Conservation (phyloP, 2,329 filamentous ascomycete genomes). For the Hymenoscyphus repandus region DNA sequence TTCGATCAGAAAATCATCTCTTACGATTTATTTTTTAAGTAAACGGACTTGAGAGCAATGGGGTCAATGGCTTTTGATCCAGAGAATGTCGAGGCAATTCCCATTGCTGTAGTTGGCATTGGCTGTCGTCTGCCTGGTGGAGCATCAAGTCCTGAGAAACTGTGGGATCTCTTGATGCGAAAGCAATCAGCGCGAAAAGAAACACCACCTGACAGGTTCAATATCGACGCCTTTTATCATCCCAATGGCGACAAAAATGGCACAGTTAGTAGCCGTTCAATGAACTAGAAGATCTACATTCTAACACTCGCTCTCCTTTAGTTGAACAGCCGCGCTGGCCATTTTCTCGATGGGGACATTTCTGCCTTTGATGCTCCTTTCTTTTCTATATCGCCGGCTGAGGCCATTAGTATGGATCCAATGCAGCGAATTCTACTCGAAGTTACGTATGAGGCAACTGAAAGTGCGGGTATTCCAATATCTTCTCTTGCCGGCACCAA, state of each 20-base stretch:
- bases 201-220: neutral
- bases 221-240: neutral
- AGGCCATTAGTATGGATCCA: constrained; percentile 24
- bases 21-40: no score
- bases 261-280: no score
- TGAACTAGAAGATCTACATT: neutral
- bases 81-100: no score
- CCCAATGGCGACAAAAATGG: neutral
- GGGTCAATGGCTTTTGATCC: no score
- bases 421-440: constrained; percentile 1
- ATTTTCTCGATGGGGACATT: constrained; percentile 15
- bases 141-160: no score
- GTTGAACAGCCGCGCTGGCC: constrained; percentile 6
- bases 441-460: constrained; percentile 4
- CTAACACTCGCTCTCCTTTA: neutral
- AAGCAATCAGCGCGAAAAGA: neutral
- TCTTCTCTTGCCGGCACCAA: no score
- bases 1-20: no score
- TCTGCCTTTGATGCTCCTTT: constrained; percentile 15
- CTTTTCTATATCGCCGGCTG: constrained; percentile 10
- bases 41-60: no score
- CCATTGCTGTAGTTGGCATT: no score
- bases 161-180: neutral
- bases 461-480: constrained; percentile 9
- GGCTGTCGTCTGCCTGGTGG: no score